Conservation (phyloP, 768 basidiomycete genomes). For the Hortiboletus campestris region DNA sequence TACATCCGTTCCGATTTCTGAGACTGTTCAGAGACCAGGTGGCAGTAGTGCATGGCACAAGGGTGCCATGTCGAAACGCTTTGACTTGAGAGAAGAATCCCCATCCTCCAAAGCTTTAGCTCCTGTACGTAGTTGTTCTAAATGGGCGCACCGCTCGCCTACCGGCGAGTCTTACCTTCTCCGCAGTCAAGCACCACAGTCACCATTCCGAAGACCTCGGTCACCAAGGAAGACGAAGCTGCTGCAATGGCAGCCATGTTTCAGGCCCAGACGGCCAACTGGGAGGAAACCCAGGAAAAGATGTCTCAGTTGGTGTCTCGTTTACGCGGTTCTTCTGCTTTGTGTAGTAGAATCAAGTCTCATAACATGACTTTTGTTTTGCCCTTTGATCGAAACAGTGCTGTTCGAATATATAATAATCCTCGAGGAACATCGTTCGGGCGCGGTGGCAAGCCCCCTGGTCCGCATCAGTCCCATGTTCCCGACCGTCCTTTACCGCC, state of each 20-base stretch:
- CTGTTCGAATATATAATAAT: constrained; percentile 64
- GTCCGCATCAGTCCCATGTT: constrained; percentile 48
- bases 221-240: constrained; percentile 76
- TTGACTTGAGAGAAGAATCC: constrained; percentile 78
- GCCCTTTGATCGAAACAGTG: constrained; percentile 46
- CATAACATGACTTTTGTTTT: constrained; percentile 60
- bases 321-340: constrained; percentile 51
- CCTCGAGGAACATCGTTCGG: constrained; percentile 62
- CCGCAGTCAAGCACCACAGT: constrained; percentile 36
- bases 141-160: constrained; percentile 19
- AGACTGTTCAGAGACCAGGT: constrained; percentile 41
- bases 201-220: constrained; percentile 38
- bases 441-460: constrained; percentile 54
- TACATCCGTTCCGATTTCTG: constrained; percentile 46
- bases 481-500: constrained; percentile 81
- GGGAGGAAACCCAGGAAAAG: constrained; percentile 99
- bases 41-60: constrained; percentile 56
- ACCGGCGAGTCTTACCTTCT: constrained; percentile 26
- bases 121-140: constrained; percentile 35
- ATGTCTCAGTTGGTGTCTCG: constrained; percentile 96
- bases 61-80: constrained; percentile 83
- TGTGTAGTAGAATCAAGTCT: constrained; percentile 69
- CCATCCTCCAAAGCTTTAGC: constrained; percentile 23
- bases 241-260: constrained; percentile 99
- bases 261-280: constrained; percentile 88